Base-by-base conservation (phyloP, 129 eudicot genomes). In the Artemisia tridentata region DNA sequence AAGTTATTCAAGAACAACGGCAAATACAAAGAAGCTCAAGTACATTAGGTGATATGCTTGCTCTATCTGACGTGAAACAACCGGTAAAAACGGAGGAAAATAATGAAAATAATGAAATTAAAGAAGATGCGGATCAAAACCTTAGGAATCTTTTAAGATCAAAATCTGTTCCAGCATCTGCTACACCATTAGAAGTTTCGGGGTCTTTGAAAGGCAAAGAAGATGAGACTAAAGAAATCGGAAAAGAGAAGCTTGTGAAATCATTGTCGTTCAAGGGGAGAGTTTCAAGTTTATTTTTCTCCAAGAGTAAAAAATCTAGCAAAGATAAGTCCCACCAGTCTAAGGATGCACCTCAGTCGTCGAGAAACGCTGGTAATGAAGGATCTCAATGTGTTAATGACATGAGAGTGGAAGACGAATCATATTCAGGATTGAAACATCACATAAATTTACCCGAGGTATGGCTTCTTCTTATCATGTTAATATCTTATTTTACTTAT, bases 21-120 rank as follows among this genome's bases (percentile, higher is more conserved):
- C 86, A 79, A 20, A 54, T 79, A 21, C 86, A 82, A 59, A 85
- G 91, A 78, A 90, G 89, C 79, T 90, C 99, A 16, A 88, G 95
- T 72, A 95, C 97, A 17, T 72, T 95, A 69, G 99, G 99, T 21
- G 99, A 95, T 75, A 95, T 95, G 99, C 99, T 95, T 70, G 93
- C 97, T 54, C 96, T 95, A 77, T 87, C 97, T 19, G 99, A 88
- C 70, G 57, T 72, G 15, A 90, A 87, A 74, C 88, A 77, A 45
- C 27, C 85, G 0, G 77, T 17, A 63, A 67, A 63, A 57, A 49
- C 81, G 10, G 87, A 62, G 53, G 86, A 81, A 51, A 82, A 66
- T 16, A 54, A 63, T 45, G 86, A 81, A 51, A 82, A 66, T 16
- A 54, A 63, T 45, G 29, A 21, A 48, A 64, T 11, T 72, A 61